Percentiles rank a stretch among this genome's conserved stretches.
Evolutionary conservation across 768 basidiomycete species (phyloP).

Genomic region (Tephrocybe sp.): DNA sequence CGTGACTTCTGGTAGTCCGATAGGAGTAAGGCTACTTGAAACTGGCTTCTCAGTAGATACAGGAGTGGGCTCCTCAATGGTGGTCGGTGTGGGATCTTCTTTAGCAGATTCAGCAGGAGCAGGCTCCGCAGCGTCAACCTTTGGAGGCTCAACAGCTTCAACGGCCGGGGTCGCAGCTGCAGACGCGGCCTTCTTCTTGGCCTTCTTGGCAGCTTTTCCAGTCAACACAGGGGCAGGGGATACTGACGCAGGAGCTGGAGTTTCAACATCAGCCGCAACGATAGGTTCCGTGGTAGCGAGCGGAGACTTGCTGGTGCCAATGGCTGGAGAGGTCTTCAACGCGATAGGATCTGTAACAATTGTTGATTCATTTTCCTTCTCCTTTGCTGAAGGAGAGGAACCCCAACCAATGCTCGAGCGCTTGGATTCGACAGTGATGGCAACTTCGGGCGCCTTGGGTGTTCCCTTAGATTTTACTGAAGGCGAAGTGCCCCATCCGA

Average conservation of each 20-base stretch:
- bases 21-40: constrained; percentile 14
- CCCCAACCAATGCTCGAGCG: constrained; percentile 6
- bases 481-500: constrained; percentile 8
- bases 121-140: background rate
- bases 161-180: constrained; percentile 14
- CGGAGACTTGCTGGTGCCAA: constrained; percentile 17
- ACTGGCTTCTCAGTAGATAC: constrained; percentile 7
- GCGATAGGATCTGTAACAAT: constrained; percentile 18
- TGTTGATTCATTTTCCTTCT: constrained; percentile 15
- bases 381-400: constrained; percentile 9
- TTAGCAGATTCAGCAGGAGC: constrained; percentile 14
- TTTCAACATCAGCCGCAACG: constrained; percentile 9
- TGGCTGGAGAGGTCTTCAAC: constrained; percentile 22
- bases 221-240: background rate
- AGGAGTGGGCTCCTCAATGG: background rate
- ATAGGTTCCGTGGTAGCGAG: constrained; percentile 14
- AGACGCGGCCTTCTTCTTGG: constrained; percentile 14
- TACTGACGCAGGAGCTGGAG: constrained; percentile 1
- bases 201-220: constrained; percentile 12
- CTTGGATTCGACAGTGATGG: constrained; percentile 7
- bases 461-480: constrained; percentile 15
- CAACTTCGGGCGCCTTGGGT: constrained; percentile 14
- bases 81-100: constrained; percentile 22
- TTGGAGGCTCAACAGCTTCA: constrained; percentile 6
- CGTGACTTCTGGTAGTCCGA: constrained; percentile 17